Conservation (phyloP, 768 basidiomycete genomes). For the Naematelia encephala region DNA sequence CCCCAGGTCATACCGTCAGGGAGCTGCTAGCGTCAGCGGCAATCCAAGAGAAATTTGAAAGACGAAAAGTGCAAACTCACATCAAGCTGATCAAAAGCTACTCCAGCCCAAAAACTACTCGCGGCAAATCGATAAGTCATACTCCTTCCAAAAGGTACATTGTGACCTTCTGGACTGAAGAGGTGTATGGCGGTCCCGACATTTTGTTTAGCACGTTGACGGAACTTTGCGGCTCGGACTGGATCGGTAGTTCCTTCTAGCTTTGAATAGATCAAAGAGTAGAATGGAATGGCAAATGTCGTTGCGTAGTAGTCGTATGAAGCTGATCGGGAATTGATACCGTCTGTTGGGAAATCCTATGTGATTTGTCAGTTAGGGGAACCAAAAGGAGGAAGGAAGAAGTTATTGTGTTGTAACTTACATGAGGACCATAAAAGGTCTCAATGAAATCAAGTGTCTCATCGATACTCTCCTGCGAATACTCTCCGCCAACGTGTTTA, state of each 20-base stretch:
- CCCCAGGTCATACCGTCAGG: constrained; percentile 67
- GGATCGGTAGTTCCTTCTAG: constrained; percentile 17
- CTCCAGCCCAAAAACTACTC: constrained; percentile 24
- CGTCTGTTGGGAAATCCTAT: constrained; percentile 35
- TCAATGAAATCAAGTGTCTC: constrained; percentile 29
- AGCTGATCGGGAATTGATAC: constrained; percentile 8
- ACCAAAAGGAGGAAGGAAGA: neutral
- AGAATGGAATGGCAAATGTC: constrained; percentile 42
- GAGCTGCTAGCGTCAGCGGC: constrained; percentile 52
- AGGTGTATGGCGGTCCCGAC: constrained; percentile 18
- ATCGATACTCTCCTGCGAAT: constrained; percentile 27
- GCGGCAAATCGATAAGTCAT: constrained; percentile 75
- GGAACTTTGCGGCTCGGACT: constrained; percentile 11
- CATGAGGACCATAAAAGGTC: constrained; percentile 27
- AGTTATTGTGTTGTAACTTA: constrained; percentile 4
- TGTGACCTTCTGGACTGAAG: constrained; percentile 22
- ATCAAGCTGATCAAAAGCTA: constrained; percentile 27
- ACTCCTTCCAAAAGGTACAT: constrained; percentile 67
- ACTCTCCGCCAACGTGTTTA: constrained; percentile 30
- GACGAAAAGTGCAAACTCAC: constrained; percentile 62
- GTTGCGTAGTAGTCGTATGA: constrained; percentile 41
- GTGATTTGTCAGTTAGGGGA: constrained; percentile 1
- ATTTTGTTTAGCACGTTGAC: constrained; percentile 12
- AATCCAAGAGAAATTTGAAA: constrained; percentile 55
- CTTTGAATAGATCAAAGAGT: constrained; percentile 28